Evolutionary conservation across 2,329 filamentous ascomycete species (phyloP), one percentile per base, ranked within the genome.

Genomic region (Didymella arachidicola): DNA sequence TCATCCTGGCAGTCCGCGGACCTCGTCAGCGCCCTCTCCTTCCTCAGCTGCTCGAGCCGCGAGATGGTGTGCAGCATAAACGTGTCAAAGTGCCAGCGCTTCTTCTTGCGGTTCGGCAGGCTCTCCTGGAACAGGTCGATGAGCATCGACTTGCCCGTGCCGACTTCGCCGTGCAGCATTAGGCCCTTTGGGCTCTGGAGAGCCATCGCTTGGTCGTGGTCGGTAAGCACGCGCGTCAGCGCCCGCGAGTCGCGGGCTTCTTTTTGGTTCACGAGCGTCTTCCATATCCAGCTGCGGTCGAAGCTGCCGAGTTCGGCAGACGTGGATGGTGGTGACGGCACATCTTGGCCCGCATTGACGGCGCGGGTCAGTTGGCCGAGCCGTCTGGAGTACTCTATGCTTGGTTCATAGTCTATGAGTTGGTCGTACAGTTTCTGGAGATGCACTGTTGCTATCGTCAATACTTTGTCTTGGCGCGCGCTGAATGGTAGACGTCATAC

Each of bases 141-240:
- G n/a, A 95, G 83, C 89, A 95, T 93, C 5, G 87, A 90, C 74
- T 95, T 95, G 14, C 91, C 91, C 0, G 89, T 92, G 11, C 91
- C 91, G 1, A 95, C 91, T 71, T 93, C 90, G 7, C 91, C 91
- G 26, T 92, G 91, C 0, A 95, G 81, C 71, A 94, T 88, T 16
- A 95, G 78, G 0, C 91, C 91, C 65, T 83, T 86, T 0, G 91
- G 91, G 0, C 89, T 92, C 67, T 90, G 82, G 46, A 93, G 83
- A 44, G 87, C 81, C 61, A 92, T 83, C 11, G 91, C 91, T 19
- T 86, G 85, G 72, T 93, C 87, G 70, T 93, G 85, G 64, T 83
- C 86, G 0, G 87, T 89, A 14, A 93, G 78, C n/a, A 88, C 84
- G 48, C 85, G 81, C 2, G 88, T 90, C 58, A 95, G 76, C 4